phyloP scores from a whole-genome alignment of 2,329 filamentous ascomycete species.

The Neopestalotiopsis rosae region DNA sequence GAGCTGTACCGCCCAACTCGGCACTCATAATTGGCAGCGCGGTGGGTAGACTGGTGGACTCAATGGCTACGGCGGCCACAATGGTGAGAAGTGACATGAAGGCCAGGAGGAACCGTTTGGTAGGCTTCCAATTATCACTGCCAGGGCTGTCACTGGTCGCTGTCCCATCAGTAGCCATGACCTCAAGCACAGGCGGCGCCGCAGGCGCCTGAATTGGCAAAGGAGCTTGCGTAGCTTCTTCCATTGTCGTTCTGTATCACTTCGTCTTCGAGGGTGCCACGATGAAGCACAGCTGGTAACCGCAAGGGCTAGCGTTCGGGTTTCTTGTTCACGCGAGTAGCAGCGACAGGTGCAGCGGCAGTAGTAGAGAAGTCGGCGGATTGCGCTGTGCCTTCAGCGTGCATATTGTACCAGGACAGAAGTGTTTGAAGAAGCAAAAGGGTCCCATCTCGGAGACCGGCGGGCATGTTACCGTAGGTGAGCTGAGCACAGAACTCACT shows the following conservation, averaged over 20 bases:
- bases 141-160: background rate
- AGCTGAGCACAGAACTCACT: background rate
- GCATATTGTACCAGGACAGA: background rate
- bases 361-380: background rate
- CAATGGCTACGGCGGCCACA: conserved; percentile 66
- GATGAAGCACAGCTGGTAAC: background rate
- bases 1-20: conserved; percentile 56
- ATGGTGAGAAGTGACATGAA: conserved; percentile 59
- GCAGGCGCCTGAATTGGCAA: background rate
- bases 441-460: background rate
- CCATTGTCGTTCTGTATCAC: background rate
- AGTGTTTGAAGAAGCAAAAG: background rate
- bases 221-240: background rate
- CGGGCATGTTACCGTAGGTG: background rate
- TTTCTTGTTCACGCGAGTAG: too few species aligned
- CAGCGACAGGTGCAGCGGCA: background rate
- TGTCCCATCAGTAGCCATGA: background rate
- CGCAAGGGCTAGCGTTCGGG: background rate
- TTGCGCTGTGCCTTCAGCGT: background rate
- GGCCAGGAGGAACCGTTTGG: conserved; percentile 48
- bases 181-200: background rate
- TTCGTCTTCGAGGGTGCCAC: background rate
- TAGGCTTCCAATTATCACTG: conserved; percentile 30
- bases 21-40: conserved; percentile 61
- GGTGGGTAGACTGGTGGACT: conserved; percentile 69